A percentile compares a stretch with the other conserved stretches of the same genome.
Conservation (phyloP, 148 eudicot genomes). For the Cornus florida region DNA sequence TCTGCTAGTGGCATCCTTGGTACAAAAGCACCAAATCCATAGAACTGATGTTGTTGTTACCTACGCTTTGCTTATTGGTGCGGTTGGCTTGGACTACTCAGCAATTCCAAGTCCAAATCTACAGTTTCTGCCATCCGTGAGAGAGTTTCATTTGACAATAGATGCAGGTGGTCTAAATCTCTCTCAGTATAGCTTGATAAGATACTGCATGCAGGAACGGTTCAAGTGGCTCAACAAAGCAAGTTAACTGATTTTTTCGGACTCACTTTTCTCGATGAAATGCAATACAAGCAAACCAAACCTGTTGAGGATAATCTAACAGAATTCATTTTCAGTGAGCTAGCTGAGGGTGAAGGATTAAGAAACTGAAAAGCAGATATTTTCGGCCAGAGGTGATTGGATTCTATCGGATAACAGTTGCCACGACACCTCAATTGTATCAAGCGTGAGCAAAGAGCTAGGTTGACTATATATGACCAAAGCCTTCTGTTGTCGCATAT, state of each 20-base stretch:
- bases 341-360: neutral
- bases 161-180: neutral
- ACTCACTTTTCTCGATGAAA: neutral
- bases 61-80: slow-evolving; percentile 2
- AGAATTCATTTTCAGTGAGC: neutral
- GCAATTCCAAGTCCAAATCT: neutral
- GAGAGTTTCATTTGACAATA: neutral
- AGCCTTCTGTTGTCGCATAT: too few species aligned
- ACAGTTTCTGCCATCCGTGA: neutral
- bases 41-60: neutral
- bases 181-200: slow-evolving; percentile 1
- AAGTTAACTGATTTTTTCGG: neutral
- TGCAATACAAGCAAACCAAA: neutral
- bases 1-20: neutral
- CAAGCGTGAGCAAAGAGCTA: neutral
- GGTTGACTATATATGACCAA: too few species aligned
- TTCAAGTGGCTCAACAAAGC: neutral
- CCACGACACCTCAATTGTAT: neutral
- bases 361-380: neutral
- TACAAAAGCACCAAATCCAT: neutral
- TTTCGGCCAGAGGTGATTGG: neutral
- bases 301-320: neutral
- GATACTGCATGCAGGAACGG: neutral
- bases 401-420: neutral
- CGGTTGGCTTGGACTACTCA: slow-evolving; percentile 1